Evolutionary conservation across 1,139 yeast species (phyloP).

Genomic region (Protomyces inouyei): DNA sequence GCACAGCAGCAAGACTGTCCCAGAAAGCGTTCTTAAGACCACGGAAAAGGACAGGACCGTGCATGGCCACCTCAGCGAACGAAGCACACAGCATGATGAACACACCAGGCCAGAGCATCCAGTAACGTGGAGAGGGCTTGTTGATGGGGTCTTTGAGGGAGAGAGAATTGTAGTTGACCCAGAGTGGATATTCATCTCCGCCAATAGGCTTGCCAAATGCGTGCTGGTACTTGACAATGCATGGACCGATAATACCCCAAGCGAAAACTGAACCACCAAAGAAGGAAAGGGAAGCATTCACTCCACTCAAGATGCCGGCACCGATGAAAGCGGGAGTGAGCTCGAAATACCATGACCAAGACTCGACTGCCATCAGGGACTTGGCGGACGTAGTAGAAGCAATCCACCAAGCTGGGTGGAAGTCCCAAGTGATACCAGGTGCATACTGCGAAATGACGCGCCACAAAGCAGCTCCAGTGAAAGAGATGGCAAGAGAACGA

Average conservation of each 20-base stretch:
- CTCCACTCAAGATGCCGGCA: conserved; percentile 27
- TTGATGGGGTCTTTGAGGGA: conserved; percentile 15
- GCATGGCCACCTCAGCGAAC: conserved; percentile 28
- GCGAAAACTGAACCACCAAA: conserved; percentile 27
- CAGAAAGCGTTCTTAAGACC: conserved; percentile 16
- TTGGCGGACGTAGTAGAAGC: conserved; percentile 9
- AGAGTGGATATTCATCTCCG: conserved; percentile 1
- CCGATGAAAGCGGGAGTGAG: conserved; percentile 28
- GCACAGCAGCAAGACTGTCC: conserved; percentile 13
- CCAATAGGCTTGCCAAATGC: conserved; percentile 16
- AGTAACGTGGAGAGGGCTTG: conserved; percentile 29
- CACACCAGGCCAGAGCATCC: conserved; percentile 29
- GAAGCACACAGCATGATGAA: conserved; percentile 29
- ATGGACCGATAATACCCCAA: conserved; percentile 28
- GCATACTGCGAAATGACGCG: conserved; percentile 24
- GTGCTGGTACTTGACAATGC: conserved; percentile 4
- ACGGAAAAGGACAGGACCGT: conserved; percentile 13
- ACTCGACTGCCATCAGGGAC: conserved; percentile 9
- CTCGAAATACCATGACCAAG: conserved; percentile 27
- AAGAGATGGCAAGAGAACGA: conserved; percentile 13
- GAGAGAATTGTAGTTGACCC: conserved; percentile 13
- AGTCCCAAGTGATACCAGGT: conserved; percentile 27
- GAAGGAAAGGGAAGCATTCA: conserved; percentile 28
- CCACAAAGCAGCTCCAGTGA: conserved; percentile 16
- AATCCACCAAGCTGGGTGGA: conserved; percentile 28